Conservation (phyloP, 768 basidiomycete species). For the Boletellus sp. region DNA sequence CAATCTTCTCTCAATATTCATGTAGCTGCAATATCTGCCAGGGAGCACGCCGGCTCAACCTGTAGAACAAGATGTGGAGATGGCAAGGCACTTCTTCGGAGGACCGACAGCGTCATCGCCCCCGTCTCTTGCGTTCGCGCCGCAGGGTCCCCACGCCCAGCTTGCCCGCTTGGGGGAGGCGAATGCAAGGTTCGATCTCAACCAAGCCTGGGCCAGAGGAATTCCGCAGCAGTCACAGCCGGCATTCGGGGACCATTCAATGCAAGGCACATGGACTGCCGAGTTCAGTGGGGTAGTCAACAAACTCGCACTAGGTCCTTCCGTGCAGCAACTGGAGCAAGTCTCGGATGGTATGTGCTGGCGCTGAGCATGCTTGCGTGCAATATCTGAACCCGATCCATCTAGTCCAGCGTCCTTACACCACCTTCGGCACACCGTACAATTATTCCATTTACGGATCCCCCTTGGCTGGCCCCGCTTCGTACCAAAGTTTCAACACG, state of each 20-base stretch:
- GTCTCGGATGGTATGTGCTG: constrained; percentile 22
- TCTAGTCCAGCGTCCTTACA: constrained; percentile 37
- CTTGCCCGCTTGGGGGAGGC: constrained; percentile 23
- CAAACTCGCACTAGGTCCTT: constrained; percentile 19
- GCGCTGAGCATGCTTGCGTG: neutral
- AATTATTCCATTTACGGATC: constrained; percentile 35
- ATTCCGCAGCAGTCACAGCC: constrained; percentile 42
- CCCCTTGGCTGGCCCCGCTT: constrained; percentile 31
- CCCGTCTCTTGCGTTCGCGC: constrained; percentile 35
- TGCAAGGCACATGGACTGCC: constrained; percentile 47
- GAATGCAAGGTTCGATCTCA: constrained; percentile 36
- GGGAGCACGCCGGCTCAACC: constrained; percentile 46
- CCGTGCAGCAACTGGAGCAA: constrained; percentile 33
- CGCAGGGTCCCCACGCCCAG: constrained; percentile 32
- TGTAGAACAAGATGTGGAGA: constrained; percentile 63
- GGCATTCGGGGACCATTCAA: constrained; percentile 32
- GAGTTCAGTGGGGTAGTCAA: constrained; percentile 46
- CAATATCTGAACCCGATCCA: constrained; percentile 4
- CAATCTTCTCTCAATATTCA: neutral
- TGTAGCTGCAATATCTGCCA: constrained; percentile 74
- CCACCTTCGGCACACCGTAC: constrained; percentile 35
- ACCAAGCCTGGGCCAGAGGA: constrained; percentile 53
- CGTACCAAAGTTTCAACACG: constrained; percentile 32
- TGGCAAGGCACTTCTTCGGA: constrained; percentile 81
- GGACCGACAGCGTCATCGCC: constrained; percentile 32